Conservation (phyloP, 2,329 filamentous ascomycete species). For the Trichophyton schoenleinii region DNA sequence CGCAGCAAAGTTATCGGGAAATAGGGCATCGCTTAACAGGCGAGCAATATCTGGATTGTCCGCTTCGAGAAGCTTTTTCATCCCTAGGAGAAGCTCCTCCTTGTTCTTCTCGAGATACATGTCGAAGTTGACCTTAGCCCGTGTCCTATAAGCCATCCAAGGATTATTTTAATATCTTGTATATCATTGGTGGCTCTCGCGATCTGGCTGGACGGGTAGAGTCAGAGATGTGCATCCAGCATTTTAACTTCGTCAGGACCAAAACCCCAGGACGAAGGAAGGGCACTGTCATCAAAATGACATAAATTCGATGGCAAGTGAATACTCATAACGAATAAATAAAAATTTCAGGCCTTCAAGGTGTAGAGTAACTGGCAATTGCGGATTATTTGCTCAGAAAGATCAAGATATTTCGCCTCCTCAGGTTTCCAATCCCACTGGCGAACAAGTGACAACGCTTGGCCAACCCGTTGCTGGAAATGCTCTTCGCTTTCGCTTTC, state of each 20-base stretch:
- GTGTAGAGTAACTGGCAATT: background rate
- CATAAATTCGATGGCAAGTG: background rate
- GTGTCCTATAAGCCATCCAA: constrained; percentile 7
- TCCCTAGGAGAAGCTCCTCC: constrained; percentile 8
- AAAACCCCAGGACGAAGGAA: constrained; percentile 7
- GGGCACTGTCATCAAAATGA: constrained; percentile 3
- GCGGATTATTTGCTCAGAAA: constrained; percentile 6
- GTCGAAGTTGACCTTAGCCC: constrained; percentile 5
- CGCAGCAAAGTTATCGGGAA: background rate
- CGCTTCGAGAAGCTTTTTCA: background rate
- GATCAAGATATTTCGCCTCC: constrained; percentile 5
- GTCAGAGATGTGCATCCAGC: constrained; percentile 9
- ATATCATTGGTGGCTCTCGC: constrained; percentile 5
- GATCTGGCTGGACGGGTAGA: constrained; percentile 8
- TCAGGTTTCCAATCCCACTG: constrained; percentile 7
- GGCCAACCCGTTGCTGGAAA: constrained; percentile 7
- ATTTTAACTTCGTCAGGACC: constrained; percentile 10
- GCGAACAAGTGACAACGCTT: constrained; percentile 5
- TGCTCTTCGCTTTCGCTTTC: constrained; percentile 8
- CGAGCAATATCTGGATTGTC: background rate
- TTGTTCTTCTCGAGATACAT: constrained; percentile 10
- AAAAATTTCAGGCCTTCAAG: background rate
- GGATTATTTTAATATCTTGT: constrained; percentile 5
- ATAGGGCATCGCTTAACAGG: background rate
- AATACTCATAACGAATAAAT: background rate